Base-by-base conservation (phyloP, 1,284 basidiomycete species). In the Cryptococcus maquisensis region DNA sequence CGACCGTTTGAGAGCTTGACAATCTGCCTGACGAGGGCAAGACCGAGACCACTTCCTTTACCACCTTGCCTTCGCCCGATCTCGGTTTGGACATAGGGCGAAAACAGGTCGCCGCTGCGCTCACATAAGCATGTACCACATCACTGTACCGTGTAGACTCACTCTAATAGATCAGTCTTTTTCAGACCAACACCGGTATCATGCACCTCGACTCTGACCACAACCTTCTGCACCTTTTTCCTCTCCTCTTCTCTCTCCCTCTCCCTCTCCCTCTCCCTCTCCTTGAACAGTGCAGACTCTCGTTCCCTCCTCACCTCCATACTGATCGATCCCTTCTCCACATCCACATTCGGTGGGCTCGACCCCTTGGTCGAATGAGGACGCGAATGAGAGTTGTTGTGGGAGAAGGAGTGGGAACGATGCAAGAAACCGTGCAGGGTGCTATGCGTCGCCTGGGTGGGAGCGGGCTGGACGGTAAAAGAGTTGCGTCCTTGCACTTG, bases 1-100 rank as follows among this genome's bases (percentile, higher is more conserved):
- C 88, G 81, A 6, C 90, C 91, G 9, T 86, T 85, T 51, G 82
- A 86, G 35, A 90, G 79, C 73, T 87, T 89, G 60, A 95, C 87
- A 54, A 95, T 93, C 68, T 90, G 88, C 39, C 89, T 81, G n/a
- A 93, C 89, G 20, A 94, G 81, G 2, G 90, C 90, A 20, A 94
- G 74, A 13, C 90, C 91, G n/a, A 93, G 78, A 3, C 90, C 90
- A 0, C 88, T 90, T 3, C 90, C 90, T 76, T 92, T 92, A 9
- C 88, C 89, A 57, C 88, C 82, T 78, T 94, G 91, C 64, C 85
- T 81, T 55, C 87, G 81, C 7, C 90, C 90, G 37, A 78, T 77
- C 54, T 79, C 78, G 6, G 78, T 80, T 56, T 78, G 74, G 23
- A 75, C 69, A 56, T 75, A 76, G 0, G 74, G 72, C 26, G 72